phyloP scores from a whole-genome alignment of 2,329 filamentous ascomycete species.

The Aspergillus piperis region DNA sequence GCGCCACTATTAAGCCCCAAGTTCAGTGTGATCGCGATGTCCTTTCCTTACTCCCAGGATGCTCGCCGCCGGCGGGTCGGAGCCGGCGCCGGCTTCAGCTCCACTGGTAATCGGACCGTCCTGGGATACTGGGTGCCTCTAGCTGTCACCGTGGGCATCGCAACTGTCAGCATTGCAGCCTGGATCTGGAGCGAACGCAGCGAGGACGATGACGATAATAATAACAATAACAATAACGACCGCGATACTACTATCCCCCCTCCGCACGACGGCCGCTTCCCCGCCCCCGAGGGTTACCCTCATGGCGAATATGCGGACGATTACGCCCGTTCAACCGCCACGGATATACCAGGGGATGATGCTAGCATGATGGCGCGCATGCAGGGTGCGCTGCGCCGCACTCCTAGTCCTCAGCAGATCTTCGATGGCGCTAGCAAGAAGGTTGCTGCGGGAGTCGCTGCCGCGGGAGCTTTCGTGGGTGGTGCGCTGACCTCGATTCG shows the following conservation, averaged over 20 bases:
- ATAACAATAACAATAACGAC: conserved; percentile 62
- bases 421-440: conserved; percentile 80
- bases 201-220: conserved; percentile 65
- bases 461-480: conserved; percentile 78
- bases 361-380: conserved; percentile 72
- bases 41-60: conserved; percentile 40
- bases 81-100: conserved; percentile 44
- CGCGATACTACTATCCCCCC: conserved; percentile 55
- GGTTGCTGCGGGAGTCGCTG: conserved; percentile 77
- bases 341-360: conserved; percentile 46
- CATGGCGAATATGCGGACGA: conserved; percentile 32
- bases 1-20: conserved; percentile 27
- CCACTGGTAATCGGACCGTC: conserved; percentile 43
- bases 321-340: conserved; percentile 37
- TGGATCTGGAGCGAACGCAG: conserved; percentile 93
- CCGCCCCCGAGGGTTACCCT: conserved; percentile 31
- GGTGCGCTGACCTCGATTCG: conserved; percentile 80
- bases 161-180: conserved; percentile 79
- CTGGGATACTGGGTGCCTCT: conserved; percentile 83
- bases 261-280: conserved; percentile 36
- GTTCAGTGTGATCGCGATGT: conserved; percentile 38
- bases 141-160: conserved; percentile 80
- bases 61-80: conserved; percentile 40
- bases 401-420: conserved; percentile 84
- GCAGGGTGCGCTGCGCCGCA: conserved; percentile 77